These are phyloP conservation scores for Xylaria sp. DNA, from an alignment of 2,329 filamentous ascomycete genomes.

Conservation along the genomic window DNA sequence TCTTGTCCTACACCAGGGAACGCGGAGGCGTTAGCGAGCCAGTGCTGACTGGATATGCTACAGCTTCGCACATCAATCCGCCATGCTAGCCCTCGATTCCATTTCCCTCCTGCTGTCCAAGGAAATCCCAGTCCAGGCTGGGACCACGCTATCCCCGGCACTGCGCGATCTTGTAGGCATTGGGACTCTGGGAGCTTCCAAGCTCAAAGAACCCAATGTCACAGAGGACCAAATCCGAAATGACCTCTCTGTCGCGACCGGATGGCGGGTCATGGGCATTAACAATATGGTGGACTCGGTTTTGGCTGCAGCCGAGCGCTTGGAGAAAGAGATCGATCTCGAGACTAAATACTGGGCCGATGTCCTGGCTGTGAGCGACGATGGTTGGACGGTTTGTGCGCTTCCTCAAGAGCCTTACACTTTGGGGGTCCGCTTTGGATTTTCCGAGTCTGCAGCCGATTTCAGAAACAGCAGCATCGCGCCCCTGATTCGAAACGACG, in stretches of 20 bases:
- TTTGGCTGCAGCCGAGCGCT: slow-evolving; percentile 73
- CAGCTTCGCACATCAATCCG: slow-evolving; percentile 65
- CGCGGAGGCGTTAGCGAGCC: neutral
- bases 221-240: slow-evolving; percentile 65
- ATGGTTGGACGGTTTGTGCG: slow-evolving; percentile 86
- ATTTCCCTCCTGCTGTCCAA: slow-evolving; percentile 87
- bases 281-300: slow-evolving; percentile 79
- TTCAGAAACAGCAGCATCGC: slow-evolving; percentile 80
- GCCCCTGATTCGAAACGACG: slow-evolving; percentile 76
- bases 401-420: slow-evolving; percentile 77
- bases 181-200: slow-evolving; percentile 77
- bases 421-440: slow-evolving; percentile 89
- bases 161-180: slow-evolving; percentile 77
- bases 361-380: slow-evolving; percentile 80
- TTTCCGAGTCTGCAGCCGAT: slow-evolving; percentile 74
- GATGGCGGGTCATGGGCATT: slow-evolving; percentile 83
- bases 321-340: slow-evolving; percentile 79
- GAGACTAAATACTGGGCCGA: slow-evolving; percentile 93
- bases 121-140: slow-evolving; percentile 75
- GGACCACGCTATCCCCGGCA: slow-evolving; percentile 73
- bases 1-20: neutral
- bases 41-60: slow-evolving; percentile 36
- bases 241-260: slow-evolving; percentile 67
- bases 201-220: slow-evolving; percentile 68
- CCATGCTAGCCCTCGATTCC: slow-evolving; percentile 80